These are phyloP conservation scores for Microthlaspi erraticum DNA, from an alignment of 345 rosid genomes.

Conservation along the genomic window DNA sequence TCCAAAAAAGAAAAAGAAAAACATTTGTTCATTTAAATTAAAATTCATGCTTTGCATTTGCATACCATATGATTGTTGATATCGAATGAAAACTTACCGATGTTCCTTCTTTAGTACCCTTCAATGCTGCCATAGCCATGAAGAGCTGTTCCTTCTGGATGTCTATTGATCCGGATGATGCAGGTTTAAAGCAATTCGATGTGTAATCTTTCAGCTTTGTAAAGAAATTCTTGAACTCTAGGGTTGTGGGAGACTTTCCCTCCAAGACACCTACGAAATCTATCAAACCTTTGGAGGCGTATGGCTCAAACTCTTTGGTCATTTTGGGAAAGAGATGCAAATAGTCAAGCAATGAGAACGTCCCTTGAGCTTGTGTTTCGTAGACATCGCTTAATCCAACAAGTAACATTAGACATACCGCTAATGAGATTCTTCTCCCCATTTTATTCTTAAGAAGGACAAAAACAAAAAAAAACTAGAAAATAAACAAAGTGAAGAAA, in stretches of 20 bases:
- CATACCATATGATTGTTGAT: not conserved
- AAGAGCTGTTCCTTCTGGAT: slow-evolving; percentile 6
- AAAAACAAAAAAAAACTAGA: not conserved
- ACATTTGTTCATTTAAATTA: not conserved
- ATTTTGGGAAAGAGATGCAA: not conserved
- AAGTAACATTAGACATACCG: slow-evolving; percentile 9
- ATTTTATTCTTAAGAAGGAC: not conserved
- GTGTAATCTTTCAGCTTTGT: slow-evolving; percentile 10
- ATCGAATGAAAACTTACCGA: slow-evolving; percentile 8
- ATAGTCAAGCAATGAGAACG: slow-evolving; percentile 4
- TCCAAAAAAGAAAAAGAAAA: not conserved
- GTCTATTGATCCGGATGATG: not conserved
- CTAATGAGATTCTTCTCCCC: slow-evolving; percentile 8
- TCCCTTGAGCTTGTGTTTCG: slow-evolving; percentile 17
- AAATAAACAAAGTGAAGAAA: too few relatives aligned
- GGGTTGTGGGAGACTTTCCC: not conserved
- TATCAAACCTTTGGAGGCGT: slow-evolving; percentile 4
- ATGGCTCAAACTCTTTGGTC: slow-evolving; percentile 6
- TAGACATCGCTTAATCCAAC: slow-evolving; percentile 7
- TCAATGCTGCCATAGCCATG: slow-evolving; percentile 6
- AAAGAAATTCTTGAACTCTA: slow-evolving; percentile 11
- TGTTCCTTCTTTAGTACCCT: not conserved
- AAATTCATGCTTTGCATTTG: not conserved
- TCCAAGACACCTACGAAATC: slow-evolving; percentile 2
- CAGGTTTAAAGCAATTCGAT: not conserved